Percentiles rank a stretch among this genome's conserved stretches.
phyloP scores from a whole-genome alignment of 768 basidiomycete species.

The Cyathus striatus region DNA sequence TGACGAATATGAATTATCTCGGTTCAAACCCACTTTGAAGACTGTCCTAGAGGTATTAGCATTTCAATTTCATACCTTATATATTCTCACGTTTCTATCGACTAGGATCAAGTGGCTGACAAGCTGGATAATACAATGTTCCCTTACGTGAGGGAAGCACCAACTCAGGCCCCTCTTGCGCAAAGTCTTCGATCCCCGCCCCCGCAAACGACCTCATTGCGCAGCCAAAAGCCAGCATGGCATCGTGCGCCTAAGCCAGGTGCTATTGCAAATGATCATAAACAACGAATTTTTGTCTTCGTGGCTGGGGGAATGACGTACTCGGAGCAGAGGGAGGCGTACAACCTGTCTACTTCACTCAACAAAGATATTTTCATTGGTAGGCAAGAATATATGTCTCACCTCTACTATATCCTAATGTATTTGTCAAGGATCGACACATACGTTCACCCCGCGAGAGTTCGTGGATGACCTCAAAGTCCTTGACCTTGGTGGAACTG shows the following conservation, averaged over 20 bases:
- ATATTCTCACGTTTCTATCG: constrained; percentile 1
- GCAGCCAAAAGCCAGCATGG: constrained; percentile 89
- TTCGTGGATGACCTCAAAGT: constrained; percentile 87
- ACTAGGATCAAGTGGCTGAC: constrained; percentile 78
- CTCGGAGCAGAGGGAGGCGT: constrained; percentile 89
- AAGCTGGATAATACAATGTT: constrained; percentile 77
- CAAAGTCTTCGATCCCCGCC: constrained; percentile 45
- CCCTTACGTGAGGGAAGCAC: constrained; percentile 86
- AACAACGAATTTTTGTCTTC: constrained; percentile 83
- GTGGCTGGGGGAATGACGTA: constrained; percentile 94
- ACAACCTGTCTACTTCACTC: constrained; percentile 65
- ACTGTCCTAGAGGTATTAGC: constrained; percentile 73
- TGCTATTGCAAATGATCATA: constrained; percentile 41
- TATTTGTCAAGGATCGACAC: constrained; percentile 74
- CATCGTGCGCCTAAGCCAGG: constrained; percentile 67
- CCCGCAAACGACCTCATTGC: constrained; percentile 66
- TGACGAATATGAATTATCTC: constrained; percentile 96
- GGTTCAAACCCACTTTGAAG: constrained; percentile 82
- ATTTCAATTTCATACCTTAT: background rate
- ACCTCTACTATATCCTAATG: background rate
- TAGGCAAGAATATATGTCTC: constrained; percentile 19
- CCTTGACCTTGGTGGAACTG: constrained; percentile 83
- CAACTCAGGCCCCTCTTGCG: constrained; percentile 42
- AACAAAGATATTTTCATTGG: constrained; percentile 93
- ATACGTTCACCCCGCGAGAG: constrained; percentile 73